phyloP scores from a whole-genome alignment of 345 rosid genomes.

The Reutealis trisperma region DNA sequence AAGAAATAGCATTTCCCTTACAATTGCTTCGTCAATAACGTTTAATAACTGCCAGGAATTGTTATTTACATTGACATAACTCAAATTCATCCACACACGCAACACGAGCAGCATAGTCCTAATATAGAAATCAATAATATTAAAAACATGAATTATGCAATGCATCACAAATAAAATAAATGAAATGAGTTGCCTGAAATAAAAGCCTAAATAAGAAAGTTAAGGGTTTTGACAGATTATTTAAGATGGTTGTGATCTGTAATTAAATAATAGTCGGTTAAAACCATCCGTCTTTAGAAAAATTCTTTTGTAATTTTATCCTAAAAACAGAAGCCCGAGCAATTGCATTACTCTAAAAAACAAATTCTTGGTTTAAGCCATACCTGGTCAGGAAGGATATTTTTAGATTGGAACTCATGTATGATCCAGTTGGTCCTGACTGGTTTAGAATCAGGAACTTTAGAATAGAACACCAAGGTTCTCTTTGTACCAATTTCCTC shows the following conservation, averaged over 20 bases:
- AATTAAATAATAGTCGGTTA: too few species aligned
- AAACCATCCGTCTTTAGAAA: too few species aligned
- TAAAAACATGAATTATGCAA: too few species aligned
- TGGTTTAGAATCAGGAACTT: background rate
- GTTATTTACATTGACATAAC: background rate
- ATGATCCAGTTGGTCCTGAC: slow-evolving; percentile 28
- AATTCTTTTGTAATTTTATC: too few species aligned
- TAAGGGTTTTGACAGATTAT: too few species aligned
- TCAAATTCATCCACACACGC: background rate
- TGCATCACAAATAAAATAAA: background rate
- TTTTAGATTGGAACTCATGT: slow-evolving; percentile 21
- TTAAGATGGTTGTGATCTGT: too few species aligned
- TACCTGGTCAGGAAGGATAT: slow-evolving; percentile 8
- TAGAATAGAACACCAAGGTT: slow-evolving; percentile 37
- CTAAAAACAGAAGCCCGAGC: background rate
- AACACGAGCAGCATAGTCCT: background rate
- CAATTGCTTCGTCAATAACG: too few species aligned
- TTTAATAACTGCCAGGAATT: background rate
- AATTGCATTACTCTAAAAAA: background rate
- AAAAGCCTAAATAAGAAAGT: too few species aligned
- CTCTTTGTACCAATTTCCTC: slow-evolving; percentile 44
- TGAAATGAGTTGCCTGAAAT: too few species aligned
- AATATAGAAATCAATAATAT: background rate
- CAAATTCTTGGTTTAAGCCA: too few species aligned
- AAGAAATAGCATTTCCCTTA: too few species aligned